A percentile compares a stretch with the other conserved stretches of the same genome.
These are phyloP conservation scores for Fusarium albosuccineum DNA, from an alignment of 2,329 filamentous ascomycete species.

Conservation along the genomic window DNA sequence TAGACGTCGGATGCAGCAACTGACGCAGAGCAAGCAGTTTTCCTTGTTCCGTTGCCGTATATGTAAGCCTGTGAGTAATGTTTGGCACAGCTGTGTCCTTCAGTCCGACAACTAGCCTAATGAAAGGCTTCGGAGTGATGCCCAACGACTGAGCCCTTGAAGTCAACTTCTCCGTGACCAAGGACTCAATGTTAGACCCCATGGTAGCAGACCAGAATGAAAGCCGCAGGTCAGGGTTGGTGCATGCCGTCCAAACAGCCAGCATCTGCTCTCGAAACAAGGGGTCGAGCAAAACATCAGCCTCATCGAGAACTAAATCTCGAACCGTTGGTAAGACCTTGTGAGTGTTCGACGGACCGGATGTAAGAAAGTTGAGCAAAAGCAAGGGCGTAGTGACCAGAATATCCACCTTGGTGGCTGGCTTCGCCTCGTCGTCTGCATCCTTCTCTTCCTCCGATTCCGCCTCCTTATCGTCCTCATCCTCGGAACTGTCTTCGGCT, in stretches of 20 bases:
- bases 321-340: conserved; percentile 74
- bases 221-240: conserved; percentile 75
- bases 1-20: conserved; percentile 80
- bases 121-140: conserved; percentile 63
- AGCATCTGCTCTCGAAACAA: conserved; percentile 92
- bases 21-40: conserved; percentile 94
- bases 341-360: conserved; percentile 58
- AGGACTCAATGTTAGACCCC: conserved; percentile 89
- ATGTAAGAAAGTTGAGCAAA: conserved; percentile 78
- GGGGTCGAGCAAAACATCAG: conserved; percentile 91
- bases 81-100: conserved; percentile 97
- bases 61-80: conserved; percentile 88
- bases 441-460: conserved; percentile 53
- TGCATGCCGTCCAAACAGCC: conserved; percentile 84
- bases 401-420: conserved; percentile 53
- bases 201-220: conserved; percentile 98
- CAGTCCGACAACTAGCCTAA: conserved; percentile 93
- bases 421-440: conserved; percentile 44
- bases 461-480: conserved; percentile 55
- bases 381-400: conserved; percentile 65
- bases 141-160: conserved; percentile 61
- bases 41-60: conserved; percentile 92
- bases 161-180: conserved; percentile 77
- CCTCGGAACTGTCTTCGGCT: conserved; percentile 55
- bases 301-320: conserved; percentile 89